Percentiles rank a stretch among this genome's conserved stretches.
phyloP scores from a whole-genome alignment of 1,284 basidiomycete species.

The Fistulinella cinereoalba region DNA sequence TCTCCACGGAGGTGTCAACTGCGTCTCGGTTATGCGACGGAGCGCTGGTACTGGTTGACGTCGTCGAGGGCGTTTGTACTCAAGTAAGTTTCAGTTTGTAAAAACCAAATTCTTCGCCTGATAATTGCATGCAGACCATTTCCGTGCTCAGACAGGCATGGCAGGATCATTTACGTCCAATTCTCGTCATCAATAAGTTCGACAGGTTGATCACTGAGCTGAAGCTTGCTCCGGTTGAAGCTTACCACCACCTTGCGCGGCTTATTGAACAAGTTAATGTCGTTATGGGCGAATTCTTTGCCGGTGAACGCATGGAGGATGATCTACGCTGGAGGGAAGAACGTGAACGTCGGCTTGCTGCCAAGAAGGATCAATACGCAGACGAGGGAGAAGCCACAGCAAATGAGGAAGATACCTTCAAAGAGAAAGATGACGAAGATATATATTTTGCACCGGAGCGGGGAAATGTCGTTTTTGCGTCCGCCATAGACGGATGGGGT shows the following conservation, averaged over 20 bases:
- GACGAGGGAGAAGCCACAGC: conserved; percentile 60
- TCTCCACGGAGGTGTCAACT: conserved; percentile 95
- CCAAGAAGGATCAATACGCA: conserved; percentile 68
- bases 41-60: conserved; percentile 95
- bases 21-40: conserved; percentile 94
- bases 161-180: conserved; percentile 84
- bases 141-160: conserved; percentile 95
- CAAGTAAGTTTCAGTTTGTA: conserved; percentile 55
- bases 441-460: conserved; percentile 96
- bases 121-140: conserved; percentile 65
- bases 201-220: conserved; percentile 95
- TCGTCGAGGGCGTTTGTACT: conserved; percentile 97
- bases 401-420: conserved; percentile 63
- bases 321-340: conserved; percentile 93
- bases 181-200: conserved; percentile 97
- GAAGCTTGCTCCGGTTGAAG: conserved; percentile 87
- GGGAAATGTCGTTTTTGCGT: conserved; percentile 97
- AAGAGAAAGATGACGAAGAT: conserved; percentile 96
- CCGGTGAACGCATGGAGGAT: conserved; percentile 95
- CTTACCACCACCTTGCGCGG: conserved; percentile 90
- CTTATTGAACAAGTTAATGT: conserved; percentile 98
- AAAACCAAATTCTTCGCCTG: background rate
- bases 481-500: conserved; percentile 97
- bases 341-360: conserved; percentile 76
- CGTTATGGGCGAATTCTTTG: conserved; percentile 96